Percentiles rank a stretch among this genome's conserved stretches.
Conservation (phyloP, 805 yeast genomes). For the Priceomyces carsonii region DNA sequence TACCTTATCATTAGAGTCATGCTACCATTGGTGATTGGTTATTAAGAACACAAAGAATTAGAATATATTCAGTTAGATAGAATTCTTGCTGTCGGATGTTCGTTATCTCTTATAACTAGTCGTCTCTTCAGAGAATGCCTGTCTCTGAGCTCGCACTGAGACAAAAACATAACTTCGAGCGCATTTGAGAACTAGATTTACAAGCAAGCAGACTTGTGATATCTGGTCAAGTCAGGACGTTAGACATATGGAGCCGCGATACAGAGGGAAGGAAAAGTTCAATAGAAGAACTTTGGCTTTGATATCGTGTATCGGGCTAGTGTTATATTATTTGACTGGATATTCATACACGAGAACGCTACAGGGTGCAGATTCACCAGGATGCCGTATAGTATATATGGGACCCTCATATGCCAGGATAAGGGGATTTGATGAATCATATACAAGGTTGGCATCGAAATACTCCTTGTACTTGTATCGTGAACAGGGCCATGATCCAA, state of each 20-base stretch:
- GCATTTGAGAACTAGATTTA: too few relatives aligned
- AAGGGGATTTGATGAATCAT: constrained; percentile 67
- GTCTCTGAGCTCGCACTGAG: too few relatives aligned
- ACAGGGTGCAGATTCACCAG: constrained; percentile 33
- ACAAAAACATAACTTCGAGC: too few relatives aligned
- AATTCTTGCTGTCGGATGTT: too few relatives aligned
- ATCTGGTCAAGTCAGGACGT: too few relatives aligned
- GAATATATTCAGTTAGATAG: too few relatives aligned
- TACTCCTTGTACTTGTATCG: constrained; percentile 85
- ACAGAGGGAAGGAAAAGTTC: constrained; percentile 10
- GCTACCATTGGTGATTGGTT: too few relatives aligned
- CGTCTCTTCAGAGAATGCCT: too few relatives aligned
- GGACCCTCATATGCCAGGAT: constrained; percentile 80
- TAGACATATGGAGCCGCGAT: constrained; percentile 7
- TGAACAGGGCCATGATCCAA: constrained; percentile 69
- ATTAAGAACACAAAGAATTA: too few relatives aligned
- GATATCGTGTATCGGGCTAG: constrained; percentile 16
- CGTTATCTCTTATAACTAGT: too few relatives aligned
- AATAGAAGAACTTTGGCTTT: constrained; percentile 11
- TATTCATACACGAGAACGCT: constrained; percentile 15
- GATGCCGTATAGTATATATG: constrained; percentile 76
- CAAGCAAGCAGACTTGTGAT: too few relatives aligned
- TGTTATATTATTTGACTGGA: constrained; percentile 14
- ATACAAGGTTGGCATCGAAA: constrained; percentile 71
- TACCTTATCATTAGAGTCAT: too few relatives aligned